Base-by-base conservation (phyloP, 2,329 filamentous ascomycete genomes). In the Trichoderma hamatum region DNA sequence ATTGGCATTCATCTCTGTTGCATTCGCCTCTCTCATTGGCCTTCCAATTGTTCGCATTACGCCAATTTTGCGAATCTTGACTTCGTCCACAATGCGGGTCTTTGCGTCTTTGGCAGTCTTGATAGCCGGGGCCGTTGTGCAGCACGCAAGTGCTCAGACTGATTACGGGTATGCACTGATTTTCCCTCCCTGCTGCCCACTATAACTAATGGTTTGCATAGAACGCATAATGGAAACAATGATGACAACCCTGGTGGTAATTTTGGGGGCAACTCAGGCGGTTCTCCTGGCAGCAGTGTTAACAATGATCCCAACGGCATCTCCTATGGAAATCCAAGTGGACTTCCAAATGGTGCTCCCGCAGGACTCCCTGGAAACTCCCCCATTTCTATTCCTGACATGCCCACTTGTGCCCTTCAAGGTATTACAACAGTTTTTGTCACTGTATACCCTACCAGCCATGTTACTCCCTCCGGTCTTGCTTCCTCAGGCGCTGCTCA, bases 341-440 rank as follows among this genome's bases (percentile, higher is more conserved):
- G 63, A 39, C 36, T 28, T 43, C 32, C 56, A 30, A 62, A 58
- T 30, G 39, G 63, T 24, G 46, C 32, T 49, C 56, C 68, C n/a
- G 51, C 52, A 16, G 49, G 56, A 19, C 16, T 64, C 9, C 36
- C 56, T 54, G 65, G 51, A 43, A 72, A 67, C 55, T 66, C 72
- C 65, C 71, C 72, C 39, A 73, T 62, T 54, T 71, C 46, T 60
- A 69, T 67, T 36, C 52, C 63, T 60, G 46, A 66, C 16, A 54
- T 70, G 72, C 73, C 76, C 59, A 83, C 79, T 28, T 86, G 84
- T 72, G 76, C 79, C 70, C 69, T 78, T 51, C 73, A 78, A 69
- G 75, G 75, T 9, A 81, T 80, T 43, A 80, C 78, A 43, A 86
- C 84, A 49, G 79, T 86, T 70, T 83, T 85, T 72, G 76, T 86